Conservation (phyloP, 257 asterid species). For the Nicotiana undulata region DNA sequence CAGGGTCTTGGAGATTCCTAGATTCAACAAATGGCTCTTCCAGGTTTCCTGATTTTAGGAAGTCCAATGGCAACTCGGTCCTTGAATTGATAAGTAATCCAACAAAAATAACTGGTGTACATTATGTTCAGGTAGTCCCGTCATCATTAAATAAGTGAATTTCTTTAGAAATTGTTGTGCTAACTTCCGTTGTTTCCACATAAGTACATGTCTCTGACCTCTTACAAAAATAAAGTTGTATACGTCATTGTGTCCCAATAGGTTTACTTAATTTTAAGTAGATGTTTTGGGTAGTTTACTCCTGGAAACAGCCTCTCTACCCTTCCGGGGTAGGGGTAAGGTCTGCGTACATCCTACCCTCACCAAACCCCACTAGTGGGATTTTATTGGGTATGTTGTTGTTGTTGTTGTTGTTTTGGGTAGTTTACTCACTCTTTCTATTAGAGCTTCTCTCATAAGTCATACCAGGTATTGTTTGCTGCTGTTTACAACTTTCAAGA, state of each 20-base stretch:
- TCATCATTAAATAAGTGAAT: background rate
- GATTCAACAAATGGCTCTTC: conserved; percentile 71
- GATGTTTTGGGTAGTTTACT: background rate
- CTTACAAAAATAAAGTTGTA: background rate
- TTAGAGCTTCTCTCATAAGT: background rate
- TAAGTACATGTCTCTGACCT: background rate
- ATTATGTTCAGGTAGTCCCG: conserved; percentile 79
- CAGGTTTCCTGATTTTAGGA: conserved; percentile 78
- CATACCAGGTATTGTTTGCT: background rate
- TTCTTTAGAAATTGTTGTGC: background rate
- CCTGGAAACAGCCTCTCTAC: no score
- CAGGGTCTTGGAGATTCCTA: conserved; percentile 86
- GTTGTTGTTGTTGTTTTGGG: no score
- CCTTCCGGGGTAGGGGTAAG: no score
- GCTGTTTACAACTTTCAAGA: background rate
- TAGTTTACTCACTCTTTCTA: background rate
- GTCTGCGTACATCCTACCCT: no score
- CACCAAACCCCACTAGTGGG: no score
- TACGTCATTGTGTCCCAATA: background rate
- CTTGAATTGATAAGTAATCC: conserved; percentile 79
- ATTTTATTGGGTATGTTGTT: no score
- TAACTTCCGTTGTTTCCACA: background rate
- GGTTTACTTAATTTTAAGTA: background rate
- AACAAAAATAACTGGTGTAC: conserved; percentile 94
- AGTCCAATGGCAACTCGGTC: conserved; percentile 70